A percentile compares a stretch with the other conserved stretches of the same genome.
Conservation (phyloP, 306 rosid genomes). For the Acacia acuminata region DNA sequence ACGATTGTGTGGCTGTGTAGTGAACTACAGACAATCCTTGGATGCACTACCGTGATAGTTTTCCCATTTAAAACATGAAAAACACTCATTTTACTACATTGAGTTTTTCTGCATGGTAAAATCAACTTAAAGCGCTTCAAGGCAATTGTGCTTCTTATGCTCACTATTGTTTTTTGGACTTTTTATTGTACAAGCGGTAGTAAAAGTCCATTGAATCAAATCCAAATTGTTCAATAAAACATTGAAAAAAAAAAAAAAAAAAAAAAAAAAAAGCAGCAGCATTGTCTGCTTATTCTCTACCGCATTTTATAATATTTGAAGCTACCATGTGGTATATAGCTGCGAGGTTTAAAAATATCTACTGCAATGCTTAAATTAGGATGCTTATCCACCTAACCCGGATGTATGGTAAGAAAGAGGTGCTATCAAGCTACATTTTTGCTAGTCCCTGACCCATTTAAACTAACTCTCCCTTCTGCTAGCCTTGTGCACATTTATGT, state of each 20-base stretch:
- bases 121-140: neutral
- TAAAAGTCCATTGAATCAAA: neutral
- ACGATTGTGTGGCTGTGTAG: neutral
- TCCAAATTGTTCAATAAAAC: neutral
- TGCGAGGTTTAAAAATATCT: neutral
- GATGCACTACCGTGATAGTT: neutral
- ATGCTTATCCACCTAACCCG: neutral
- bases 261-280: neutral
- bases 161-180: neutral
- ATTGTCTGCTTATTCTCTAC: neutral
- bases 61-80: neutral
- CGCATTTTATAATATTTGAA: neutral
- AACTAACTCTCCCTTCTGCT: neutral
- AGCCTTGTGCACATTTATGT: neutral
- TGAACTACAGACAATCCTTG: neutral
- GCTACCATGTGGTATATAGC: neutral
- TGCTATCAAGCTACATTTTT: neutral
- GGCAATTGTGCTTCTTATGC: neutral
- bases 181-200: neutral
- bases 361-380: neutral
- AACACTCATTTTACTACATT: neutral
- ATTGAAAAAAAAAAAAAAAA: neutral
- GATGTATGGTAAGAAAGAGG: neutral
- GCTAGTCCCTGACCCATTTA: neutral
- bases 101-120: neutral